phyloP scores from a whole-genome alignment of 225 moss, liverwort and hornwort species.

The Marchantia paleacea region DNA sequence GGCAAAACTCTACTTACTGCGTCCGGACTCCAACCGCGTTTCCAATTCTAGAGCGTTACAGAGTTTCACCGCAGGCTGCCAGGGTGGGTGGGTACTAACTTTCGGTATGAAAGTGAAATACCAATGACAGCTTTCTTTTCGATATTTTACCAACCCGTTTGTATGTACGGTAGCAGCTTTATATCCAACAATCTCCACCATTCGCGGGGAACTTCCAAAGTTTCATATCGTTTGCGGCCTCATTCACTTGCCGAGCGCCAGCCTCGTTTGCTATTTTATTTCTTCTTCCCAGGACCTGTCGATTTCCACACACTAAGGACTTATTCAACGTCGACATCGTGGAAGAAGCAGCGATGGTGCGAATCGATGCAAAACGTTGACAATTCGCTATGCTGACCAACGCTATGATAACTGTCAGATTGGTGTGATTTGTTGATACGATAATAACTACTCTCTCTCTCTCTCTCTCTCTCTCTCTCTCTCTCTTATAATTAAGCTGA shows the following conservation, averaged over 20 bases:
- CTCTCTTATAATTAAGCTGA: no score
- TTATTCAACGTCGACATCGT: not conserved
- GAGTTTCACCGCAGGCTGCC: not conserved
- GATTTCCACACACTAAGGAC: not conserved
- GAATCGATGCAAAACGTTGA: no score
- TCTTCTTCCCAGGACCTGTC: not conserved
- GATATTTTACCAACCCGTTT: not conserved
- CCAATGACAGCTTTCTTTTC: not conserved
- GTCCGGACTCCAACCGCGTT: not conserved
- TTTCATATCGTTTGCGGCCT: not conserved
- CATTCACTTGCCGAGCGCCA: not conserved
- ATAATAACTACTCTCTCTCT: no score
- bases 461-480: no score
- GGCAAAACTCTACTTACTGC: not conserved
- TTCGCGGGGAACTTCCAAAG: not conserved
- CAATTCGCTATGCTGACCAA: no score
- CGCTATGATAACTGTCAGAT: no score
- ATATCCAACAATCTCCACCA: not conserved
- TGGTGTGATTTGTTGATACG: no score
- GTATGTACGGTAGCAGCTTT: not conserved
- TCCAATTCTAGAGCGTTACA: not conserved
- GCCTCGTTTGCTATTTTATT: not conserved
- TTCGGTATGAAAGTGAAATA: not conserved
- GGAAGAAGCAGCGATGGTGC: not conserved
- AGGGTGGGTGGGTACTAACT: not conserved